Evolutionary conservation across 2,329 filamentous ascomycete species (phyloP), one percentile per base, ranked within the genome.

Genomic region (Nothomitra cinnamomea): DNA sequence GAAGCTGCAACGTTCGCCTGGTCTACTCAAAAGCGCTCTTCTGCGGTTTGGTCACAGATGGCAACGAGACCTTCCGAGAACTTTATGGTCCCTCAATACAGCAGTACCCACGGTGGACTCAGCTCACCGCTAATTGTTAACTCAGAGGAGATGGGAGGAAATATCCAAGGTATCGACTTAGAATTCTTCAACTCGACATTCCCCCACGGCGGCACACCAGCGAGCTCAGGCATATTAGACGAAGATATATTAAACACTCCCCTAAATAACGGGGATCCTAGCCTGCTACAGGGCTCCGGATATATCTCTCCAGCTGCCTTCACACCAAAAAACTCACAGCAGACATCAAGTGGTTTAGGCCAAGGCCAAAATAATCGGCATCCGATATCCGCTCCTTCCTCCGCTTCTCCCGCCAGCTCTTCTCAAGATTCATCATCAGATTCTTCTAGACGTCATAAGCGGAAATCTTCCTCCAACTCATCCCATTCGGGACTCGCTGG

Each of bases 371-470:
- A 55, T 28, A 57, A 59, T 22, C 19, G 28, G 7, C 21, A 32
- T 40, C 56, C 63, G 7, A 59, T 62, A 36, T 64, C 62, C 15
- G 62, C 60, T 24, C 58, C 58, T 17, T 52, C 42, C 19, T 55
- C 53, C 12, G 45, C 51, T 17, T 66, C 64, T 17, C 64, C 67
- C 15, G 59, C 63, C 19, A 67, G 66, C 15, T 67, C 69, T n/a
- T 68, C 69, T 47, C 69, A 67, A 22, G 74, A 76, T 59, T 75
- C 72, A 2, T 72, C 72, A 2, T 76, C 73, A 51, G 73, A 76
- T 56, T 76, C 75, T 7, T 72, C 71, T 12, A 69, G 68, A 40
- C 36, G 38, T 6, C 74, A 72, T 32, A 75, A 75, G 61, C 66
- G 70, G 54, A 69, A 72, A 36, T 66, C 67, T 15, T 73, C 70